Conservation (phyloP, 129 eudicot genomes). For the Logfia minima region DNA sequence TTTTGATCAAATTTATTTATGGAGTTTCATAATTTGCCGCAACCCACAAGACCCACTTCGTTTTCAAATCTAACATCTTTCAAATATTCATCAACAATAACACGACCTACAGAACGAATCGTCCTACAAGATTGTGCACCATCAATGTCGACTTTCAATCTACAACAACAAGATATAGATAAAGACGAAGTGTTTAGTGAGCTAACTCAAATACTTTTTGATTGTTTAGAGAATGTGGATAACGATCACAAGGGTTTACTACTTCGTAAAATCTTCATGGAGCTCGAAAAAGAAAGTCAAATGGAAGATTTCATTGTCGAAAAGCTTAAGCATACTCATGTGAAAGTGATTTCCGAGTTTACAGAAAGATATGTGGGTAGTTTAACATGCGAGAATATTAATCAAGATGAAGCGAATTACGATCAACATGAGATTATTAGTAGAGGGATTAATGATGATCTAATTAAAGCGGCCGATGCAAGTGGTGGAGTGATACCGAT, state of each 20-base stretch:
- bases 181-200: slow-evolving; percentile 18
- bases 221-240: slow-evolving; percentile 19
- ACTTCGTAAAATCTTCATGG: slow-evolving; percentile 6
- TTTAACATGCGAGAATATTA: neutral
- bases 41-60: slow-evolving; percentile 27
- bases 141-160: neutral
- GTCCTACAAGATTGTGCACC: neutral
- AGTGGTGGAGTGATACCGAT: neutral
- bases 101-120: neutral
- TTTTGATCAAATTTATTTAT: neutral
- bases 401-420: neutral
- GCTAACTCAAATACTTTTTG: slow-evolving; percentile 23
- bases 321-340: slow-evolving; percentile 19
- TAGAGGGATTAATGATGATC: slow-evolving; percentile 14
- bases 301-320: slow-evolving; percentile 1
- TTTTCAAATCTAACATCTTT: slow-evolving; percentile 29
- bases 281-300: slow-evolving; percentile 22
- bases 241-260: slow-evolving; percentile 21
- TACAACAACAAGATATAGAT: slow-evolving; percentile 5
- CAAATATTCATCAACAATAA: slow-evolving; percentile 13
- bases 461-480: neutral
- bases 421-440: slow-evolving; percentile 5
- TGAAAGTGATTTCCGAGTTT: slow-evolving; percentile 20
- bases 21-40: slow-evolving; percentile 19
- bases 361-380: neutral